Base-by-base conservation (phyloP, 176 grass and related monocot species). In the Carex myosuroides region DNA sequence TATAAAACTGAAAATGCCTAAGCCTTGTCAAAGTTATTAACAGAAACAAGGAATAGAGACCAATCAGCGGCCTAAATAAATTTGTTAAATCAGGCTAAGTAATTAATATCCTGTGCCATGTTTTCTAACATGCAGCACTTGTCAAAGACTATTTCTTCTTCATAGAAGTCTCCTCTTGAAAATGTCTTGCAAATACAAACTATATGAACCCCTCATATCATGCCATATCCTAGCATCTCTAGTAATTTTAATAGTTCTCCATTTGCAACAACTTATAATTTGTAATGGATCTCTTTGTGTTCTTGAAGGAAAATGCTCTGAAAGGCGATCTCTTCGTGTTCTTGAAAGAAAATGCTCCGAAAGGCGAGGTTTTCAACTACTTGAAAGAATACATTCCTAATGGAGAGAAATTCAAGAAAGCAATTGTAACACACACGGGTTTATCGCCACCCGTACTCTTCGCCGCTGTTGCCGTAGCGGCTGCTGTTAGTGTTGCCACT, bases 361-460 rank as follows among this genome's bases (percentile, higher is more conserved):
- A 80, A 61, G 56, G 56, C 8, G 56, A 80, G 22, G 14, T 62
- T 60, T 62, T 80, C 14, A 56, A 37, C 8, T 80, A 60, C 78
- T 61, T 80, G 55, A 37, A 60, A 60, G 78, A 39, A n/a, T 60
- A 80, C 16, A 37, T 80, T 17, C 78, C 78, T 8, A 30, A 80
- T 20, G 78, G 78, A 59, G 78, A 80, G 8, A 80, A 80, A 37
- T 80, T 80, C 5, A 80, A 80, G 58, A 80, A 80, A 57, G 21
- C 35, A n/a, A 80, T 80, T 62, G 26, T 29, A 9, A 11, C 53
- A 3, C 78, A 41, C 13, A 80, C 78, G 1, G 78, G 78, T 42
- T 8, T 80, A 7, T 37, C 48, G 13, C 78, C 78, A 2, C 53
- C 32, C 0, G 8, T 80, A 18, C 18, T 80, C 78, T 62, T 80